Evolutionary conservation across 768 basidiomycete species (phyloP).

Genomic region (Macrolepiota dolichaula): DNA sequence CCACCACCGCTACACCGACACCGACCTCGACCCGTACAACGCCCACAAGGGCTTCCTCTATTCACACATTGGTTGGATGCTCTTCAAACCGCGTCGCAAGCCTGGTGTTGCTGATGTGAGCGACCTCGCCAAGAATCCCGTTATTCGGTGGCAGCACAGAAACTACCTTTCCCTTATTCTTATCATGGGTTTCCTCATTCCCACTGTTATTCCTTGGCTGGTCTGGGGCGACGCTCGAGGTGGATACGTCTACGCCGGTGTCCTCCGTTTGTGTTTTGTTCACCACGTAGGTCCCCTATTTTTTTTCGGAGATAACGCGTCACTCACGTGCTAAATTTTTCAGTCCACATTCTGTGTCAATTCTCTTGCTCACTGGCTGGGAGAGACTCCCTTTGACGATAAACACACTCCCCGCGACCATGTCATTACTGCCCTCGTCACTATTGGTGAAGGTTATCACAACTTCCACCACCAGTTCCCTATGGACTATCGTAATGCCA

Average conservation of each 20-base stretch:
- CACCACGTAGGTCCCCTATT: conserved; percentile 64
- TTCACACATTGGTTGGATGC: conserved; percentile 92
- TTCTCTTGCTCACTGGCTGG: conserved; percentile 95
- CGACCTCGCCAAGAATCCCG: conserved; percentile 74
- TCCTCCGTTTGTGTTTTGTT: conserved; percentile 77
- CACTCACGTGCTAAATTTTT: conserved; percentile 11
- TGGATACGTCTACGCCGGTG: conserved; percentile 82
- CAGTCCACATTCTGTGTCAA: conserved; percentile 97
- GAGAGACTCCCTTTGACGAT: conserved; percentile 90
- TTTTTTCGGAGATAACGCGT: neutral
- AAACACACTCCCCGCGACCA: conserved; percentile 93
- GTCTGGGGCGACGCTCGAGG: conserved; percentile 85
- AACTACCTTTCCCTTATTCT: conserved; percentile 72
- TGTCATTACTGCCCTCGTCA: conserved; percentile 82
- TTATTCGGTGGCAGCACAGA: conserved; percentile 87
- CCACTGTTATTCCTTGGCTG: conserved; percentile 74
- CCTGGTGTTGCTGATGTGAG: conserved; percentile 89
- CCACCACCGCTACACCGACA: conserved; percentile 96
- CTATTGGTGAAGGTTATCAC: conserved; percentile 96
- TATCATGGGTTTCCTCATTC: conserved; percentile 67
- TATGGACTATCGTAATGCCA: conserved; percentile 96
- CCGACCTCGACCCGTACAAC: conserved; percentile 94
- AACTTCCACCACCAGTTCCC: conserved; percentile 98
- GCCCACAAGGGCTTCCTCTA: conserved; percentile 86
- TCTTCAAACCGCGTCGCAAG: conserved; percentile 84